Conservation (phyloP, 495 filamentous ascomycete genomes). For the Wilcoxina mikolae region DNA sequence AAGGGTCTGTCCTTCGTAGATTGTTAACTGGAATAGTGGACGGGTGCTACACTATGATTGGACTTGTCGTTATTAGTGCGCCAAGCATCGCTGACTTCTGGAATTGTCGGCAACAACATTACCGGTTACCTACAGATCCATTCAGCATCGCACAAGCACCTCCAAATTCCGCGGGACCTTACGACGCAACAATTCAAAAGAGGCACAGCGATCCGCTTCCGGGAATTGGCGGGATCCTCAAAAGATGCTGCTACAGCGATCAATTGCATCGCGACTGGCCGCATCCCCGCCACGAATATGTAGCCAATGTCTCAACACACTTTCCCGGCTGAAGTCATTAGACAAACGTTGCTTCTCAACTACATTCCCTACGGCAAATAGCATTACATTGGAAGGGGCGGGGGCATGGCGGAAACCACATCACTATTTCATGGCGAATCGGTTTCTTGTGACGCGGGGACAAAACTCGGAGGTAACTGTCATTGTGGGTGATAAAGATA, state of each 20-base stretch:
- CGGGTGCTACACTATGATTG: no score
- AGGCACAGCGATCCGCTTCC: not conserved
- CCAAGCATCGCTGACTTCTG: no score
- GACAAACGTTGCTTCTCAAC: not conserved
- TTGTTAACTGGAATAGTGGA: no score
- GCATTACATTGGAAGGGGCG: not conserved
- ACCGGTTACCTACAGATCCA: no score
- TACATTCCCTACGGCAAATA: not conserved
- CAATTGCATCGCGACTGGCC: conserved; percentile 4
- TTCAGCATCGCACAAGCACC: no score
- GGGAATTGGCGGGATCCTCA: not conserved
- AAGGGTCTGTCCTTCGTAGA: no score
- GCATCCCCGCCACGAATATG: conserved; percentile 6
- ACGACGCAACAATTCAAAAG: not conserved
- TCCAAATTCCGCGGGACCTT: no score
- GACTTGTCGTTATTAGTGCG: no score
- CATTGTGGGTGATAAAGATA: not conserved
- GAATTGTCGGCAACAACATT: no score
- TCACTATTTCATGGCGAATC: conserved; percentile 20
- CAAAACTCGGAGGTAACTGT: not conserved
- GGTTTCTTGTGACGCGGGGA: conserved; percentile 5
- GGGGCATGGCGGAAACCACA: conserved; percentile 12
- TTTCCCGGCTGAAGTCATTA: not conserved
- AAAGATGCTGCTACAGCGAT: conserved; percentile 1
- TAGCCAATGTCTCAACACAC: conserved; percentile 5